Evolutionary conservation across 164 flowering plant species (phyloP).

Genomic region (Kalanchoe fedtschenkoi): DNA sequence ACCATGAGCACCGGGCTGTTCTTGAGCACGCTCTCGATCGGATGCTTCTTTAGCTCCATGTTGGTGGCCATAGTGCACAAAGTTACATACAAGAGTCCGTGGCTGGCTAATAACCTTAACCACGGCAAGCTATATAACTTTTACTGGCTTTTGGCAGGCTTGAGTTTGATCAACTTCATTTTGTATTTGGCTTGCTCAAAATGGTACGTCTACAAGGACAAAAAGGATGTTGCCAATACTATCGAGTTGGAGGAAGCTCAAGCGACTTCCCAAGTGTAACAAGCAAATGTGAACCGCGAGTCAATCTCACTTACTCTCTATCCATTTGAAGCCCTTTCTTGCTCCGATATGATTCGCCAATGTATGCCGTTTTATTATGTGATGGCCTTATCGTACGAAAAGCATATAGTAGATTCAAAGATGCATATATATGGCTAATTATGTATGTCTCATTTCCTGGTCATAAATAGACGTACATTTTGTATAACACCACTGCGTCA

Average conservation of each 20-base stretch:
- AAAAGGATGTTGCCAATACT: constrained; percentile 37
- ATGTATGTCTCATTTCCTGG: no score
- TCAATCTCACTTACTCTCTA: neutral
- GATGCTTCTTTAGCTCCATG: constrained; percentile 58
- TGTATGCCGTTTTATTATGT: no score
- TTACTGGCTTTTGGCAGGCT: constrained; percentile 59
- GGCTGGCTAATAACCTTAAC: constrained; percentile 65
- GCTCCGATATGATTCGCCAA: no score
- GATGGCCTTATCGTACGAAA: no score
- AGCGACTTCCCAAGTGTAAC: constrained; percentile 21
- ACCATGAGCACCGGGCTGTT: constrained; percentile 87
- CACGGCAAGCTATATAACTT: constrained; percentile 58
- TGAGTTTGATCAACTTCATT: constrained; percentile 45
- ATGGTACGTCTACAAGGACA: constrained; percentile 68
- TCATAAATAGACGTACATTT: no score
- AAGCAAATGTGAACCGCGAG: neutral
- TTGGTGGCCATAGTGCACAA: constrained; percentile 56
- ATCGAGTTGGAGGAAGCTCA: constrained; percentile 40
- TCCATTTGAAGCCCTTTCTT: neutral
- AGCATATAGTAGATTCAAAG: no score
- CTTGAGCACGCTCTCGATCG: constrained; percentile 60
- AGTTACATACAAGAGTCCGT: constrained; percentile 39
- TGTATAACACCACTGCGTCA: no score
- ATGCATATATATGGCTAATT: no score
- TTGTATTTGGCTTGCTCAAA: constrained; percentile 35